phyloP scores from a whole-genome alignment of 257 asterid genomes.

The Orobanche coerulescens region DNA sequence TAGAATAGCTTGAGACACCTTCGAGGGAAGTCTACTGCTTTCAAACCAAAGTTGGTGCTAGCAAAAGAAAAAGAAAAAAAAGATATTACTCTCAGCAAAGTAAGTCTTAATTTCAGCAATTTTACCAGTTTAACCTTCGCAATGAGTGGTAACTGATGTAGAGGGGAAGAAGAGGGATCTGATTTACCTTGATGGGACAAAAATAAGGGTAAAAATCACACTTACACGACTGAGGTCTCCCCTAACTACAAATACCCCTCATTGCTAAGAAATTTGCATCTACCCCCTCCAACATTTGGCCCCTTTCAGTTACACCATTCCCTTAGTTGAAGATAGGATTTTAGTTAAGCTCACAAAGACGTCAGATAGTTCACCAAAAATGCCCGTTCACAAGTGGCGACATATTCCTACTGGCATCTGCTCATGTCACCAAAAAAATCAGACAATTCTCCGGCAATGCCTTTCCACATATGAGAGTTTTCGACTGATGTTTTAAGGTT shows the following conservation, averaged over 20 bases:
- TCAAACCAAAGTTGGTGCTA: neutral
- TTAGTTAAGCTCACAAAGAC: neutral
- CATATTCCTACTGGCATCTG: neutral
- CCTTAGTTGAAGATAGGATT: neutral
- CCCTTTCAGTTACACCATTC: neutral
- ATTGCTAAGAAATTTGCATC: neutral
- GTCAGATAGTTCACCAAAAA: neutral
- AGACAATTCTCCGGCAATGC: neutral
- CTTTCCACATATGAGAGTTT: neutral
- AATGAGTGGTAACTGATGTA: neutral
- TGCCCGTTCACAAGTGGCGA: neutral
- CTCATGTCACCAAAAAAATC: neutral
- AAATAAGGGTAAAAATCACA: neutral
- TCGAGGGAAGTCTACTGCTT: neutral
- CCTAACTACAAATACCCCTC: neutral
- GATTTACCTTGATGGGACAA: neutral
- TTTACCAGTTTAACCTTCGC: neutral
- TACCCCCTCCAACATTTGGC: neutral
- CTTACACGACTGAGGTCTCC: neutral
- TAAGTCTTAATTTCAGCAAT: neutral
- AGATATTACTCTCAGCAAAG: neutral
- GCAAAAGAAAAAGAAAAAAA: neutral
- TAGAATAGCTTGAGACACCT: neutral
- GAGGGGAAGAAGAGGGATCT: neutral
- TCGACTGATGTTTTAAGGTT: neutral